Evolutionary conservation across 2,329 filamentous ascomycete genomes (phyloP).

Genomic region (Teratosphaeria epicoccoides): DNA sequence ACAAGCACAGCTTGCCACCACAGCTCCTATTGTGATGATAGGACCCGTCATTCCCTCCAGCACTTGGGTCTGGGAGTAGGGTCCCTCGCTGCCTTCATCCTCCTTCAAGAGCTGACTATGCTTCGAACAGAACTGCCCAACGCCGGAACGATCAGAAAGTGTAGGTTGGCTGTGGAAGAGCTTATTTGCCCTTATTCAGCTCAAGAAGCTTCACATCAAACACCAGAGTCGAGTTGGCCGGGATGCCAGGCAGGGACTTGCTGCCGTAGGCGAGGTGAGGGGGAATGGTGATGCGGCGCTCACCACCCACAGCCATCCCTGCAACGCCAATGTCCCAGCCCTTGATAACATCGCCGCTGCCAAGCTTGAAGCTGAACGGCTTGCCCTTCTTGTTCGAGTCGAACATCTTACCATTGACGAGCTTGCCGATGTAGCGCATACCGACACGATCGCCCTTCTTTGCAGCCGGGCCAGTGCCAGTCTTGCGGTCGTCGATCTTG

Average conservation of each 20-base stretch:
- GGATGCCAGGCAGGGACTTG: constrained; percentile 68
- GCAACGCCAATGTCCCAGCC: constrained; percentile 93
- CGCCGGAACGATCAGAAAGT: not conserved
- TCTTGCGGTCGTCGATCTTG: constrained; percentile 89
- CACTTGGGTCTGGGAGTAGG: constrained; percentile 26
- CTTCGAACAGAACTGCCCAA: not conserved
- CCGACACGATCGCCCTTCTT: constrained; percentile 86
- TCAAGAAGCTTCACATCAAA: constrained; percentile 61
- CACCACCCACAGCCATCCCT: constrained; percentile 87
- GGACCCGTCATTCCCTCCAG: constrained; percentile 28
- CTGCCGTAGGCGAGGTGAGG: constrained; percentile 81
- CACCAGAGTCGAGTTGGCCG: constrained; percentile 77
- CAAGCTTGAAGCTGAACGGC: constrained; percentile 92
- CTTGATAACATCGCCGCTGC: constrained; percentile 92
- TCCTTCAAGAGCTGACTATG: not conserved
- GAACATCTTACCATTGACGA: constrained; percentile 83
- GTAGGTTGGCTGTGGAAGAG: not conserved
- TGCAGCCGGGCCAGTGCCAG: constrained; percentile 69
- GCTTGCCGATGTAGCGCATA: constrained; percentile 98
- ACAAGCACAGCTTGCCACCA: not conserved
- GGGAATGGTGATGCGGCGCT: constrained; percentile 86
- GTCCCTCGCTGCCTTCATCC: constrained; percentile 7
- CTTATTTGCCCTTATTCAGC: constrained; percentile 32
- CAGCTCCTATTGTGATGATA: too few species aligned
- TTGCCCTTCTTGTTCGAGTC: constrained; percentile 98